A percentile compares a stretch with the other conserved stretches of the same genome.
Evolutionary conservation across 306 rosid genomes (phyloP).

Genomic region (Sphenostylis stenocarpa): DNA sequence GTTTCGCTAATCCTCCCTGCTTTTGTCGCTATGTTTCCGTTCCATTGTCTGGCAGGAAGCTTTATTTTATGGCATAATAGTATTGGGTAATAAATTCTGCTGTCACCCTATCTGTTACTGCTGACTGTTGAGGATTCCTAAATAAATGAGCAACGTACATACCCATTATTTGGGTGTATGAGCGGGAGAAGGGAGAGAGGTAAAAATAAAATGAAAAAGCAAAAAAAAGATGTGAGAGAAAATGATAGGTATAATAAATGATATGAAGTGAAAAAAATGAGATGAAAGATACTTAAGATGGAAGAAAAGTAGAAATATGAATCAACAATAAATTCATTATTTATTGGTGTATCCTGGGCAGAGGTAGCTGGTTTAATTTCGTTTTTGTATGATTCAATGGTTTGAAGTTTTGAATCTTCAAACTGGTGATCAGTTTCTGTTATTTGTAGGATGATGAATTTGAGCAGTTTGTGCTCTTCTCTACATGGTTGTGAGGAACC

Average conservation of each 20-base stretch:
- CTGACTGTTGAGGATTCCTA: neutral
- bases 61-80: neutral
- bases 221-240: neutral
- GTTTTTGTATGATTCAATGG: neutral
- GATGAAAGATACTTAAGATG: neutral
- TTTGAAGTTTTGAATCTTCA: neutral
- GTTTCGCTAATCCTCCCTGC: neutral
- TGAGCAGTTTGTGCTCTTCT: neutral
- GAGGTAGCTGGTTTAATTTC: neutral
- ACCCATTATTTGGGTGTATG: neutral
- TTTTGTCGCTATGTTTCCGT: neutral
- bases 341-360: neutral
- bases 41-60: constrained; percentile 22
- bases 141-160: neutral
- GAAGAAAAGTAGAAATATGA: neutral
- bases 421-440: neutral
- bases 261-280: neutral
- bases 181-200: neutral
- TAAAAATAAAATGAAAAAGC: neutral
- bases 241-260: neutral
- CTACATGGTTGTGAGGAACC: neutral
- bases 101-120: constrained; percentile 3
- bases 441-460: neutral
- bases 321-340: neutral
- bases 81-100: neutral